Base-by-base conservation (phyloP, 495 filamentous ascomycete genomes). In the Parathielavia hyrcaniae region DNA sequence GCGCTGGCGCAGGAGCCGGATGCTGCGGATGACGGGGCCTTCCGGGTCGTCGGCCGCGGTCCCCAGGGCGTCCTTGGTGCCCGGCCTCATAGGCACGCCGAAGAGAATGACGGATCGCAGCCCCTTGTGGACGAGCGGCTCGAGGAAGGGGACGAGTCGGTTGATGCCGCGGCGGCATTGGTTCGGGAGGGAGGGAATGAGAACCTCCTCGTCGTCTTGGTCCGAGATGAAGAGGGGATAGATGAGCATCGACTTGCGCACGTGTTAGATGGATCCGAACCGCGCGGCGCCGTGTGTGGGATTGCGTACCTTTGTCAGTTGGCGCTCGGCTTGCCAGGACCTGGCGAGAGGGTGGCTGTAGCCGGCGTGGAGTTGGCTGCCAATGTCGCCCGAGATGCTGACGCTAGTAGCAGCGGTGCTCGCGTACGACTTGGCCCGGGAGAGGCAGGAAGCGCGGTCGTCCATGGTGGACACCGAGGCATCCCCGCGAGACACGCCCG, bases 161-260 rank as follows among this genome's bases (percentile, higher is more conserved):
- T 96, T 96, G 67, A 97, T 63, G 47, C 95, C 91, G 53, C 88
- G 84, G 55, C 92, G 90, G 72, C 84, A 73, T 73, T 97, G 92
- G 64, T 86, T 86, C 12, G 93, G 93, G 3, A 98, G 81, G 40
- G 90, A 95, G 41, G 91, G 85, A 48, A 98, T 92, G 11, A 88
- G 81, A 5, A 85, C 88, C 73, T 95, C 90, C 75, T 97, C 92
- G 65, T 98, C 88, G 16, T 89, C 86, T 55, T 88, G 83, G 72
- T 97, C 93, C 57, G 93, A 93, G 62, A 98, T 86, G 76, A 98
- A 98, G 44, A 98, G 81, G 3, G 93, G 93, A 71, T 95, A 96
- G 52, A 98, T 96, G 63, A 98, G 83, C 92, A 97, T 97, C 35
- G 91, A 91, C 92, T 96, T 38, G 12, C 12, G 1, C 19, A 48